phyloP scores from a whole-genome alignment of 1,139 yeast species.

The Yamadazyma epiphylla region DNA sequence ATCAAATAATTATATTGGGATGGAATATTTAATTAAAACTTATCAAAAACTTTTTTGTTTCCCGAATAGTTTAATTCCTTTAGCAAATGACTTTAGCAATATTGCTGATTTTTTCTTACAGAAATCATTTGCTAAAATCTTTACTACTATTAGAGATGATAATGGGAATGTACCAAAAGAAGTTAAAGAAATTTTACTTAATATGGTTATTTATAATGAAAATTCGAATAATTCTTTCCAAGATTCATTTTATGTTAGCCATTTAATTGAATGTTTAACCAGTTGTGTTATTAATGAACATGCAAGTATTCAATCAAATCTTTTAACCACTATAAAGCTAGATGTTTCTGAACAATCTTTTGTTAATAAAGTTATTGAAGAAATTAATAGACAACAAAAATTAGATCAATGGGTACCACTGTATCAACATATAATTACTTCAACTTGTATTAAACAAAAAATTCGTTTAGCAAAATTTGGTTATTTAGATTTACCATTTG shows the following conservation, averaged over 20 bases:
- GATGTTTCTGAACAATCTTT: constrained; percentile 20
- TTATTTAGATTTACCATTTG: constrained; percentile 47
- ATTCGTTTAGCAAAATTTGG: constrained; percentile 60
- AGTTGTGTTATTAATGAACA: constrained; percentile 24
- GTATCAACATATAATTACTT: constrained; percentile 55
- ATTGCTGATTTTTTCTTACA: constrained; percentile 65
- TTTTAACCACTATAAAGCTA: too few species aligned
- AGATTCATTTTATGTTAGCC: constrained; percentile 66
- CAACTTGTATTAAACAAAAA: constrained; percentile 55
- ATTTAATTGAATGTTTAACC: constrained; percentile 56
- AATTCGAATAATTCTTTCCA: constrained; percentile 75
- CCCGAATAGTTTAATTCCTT: constrained; percentile 60
- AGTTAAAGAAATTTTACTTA: constrained; percentile 61
- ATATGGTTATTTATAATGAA: constrained; percentile 78
- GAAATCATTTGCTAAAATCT: constrained; percentile 60
- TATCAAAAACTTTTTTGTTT: constrained; percentile 74
- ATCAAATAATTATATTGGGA: constrained; percentile 65
- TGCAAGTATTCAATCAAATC: too few species aligned
- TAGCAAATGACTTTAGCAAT: constrained; percentile 76
- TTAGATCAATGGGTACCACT: constrained; percentile 89
- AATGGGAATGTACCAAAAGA: constrained; percentile 66
- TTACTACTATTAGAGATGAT: constrained; percentile 58
- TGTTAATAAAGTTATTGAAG: constrained; percentile 25
- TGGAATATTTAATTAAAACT: constrained; percentile 66
- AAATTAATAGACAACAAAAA: constrained; percentile 70